Percentiles rank a stretch among this genome's conserved stretches.
Conservation (phyloP, 768 basidiomycete species). For the Hydnum rufescens region DNA sequence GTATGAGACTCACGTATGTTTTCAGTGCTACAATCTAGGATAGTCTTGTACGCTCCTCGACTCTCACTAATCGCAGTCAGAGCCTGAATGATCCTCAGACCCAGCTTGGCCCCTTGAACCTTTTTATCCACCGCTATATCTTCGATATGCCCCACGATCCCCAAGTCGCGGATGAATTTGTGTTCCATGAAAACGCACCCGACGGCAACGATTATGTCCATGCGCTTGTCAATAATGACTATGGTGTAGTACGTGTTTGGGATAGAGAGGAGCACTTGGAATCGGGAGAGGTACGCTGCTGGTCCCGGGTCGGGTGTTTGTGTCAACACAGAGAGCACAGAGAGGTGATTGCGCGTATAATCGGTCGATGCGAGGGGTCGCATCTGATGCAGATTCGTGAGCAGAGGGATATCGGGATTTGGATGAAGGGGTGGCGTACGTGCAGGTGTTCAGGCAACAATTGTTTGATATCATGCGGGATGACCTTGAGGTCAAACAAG, state of each 20-base stretch:
- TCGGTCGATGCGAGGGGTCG: constrained; percentile 81
- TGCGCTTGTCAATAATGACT: constrained; percentile 56
- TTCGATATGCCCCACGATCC: constrained; percentile 86
- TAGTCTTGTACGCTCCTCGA: constrained; percentile 83
- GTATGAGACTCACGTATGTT: constrained; percentile 64
- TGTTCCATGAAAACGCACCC: constrained; percentile 79
- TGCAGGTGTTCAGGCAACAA: constrained; percentile 47
- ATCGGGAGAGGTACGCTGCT: constrained; percentile 49
- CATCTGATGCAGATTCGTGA: no score
- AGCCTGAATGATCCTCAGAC: constrained; percentile 68
- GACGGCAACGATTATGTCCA: constrained; percentile 64
- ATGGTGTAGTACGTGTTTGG: constrained; percentile 56
- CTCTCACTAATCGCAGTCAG: constrained; percentile 68
- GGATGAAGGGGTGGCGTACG: constrained; percentile 27
- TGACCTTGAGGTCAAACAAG: constrained; percentile 51
- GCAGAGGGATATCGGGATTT: no score
- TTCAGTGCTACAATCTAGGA: constrained; percentile 77
- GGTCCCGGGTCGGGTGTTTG: constrained; percentile 46
- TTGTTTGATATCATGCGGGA: constrained; percentile 40
- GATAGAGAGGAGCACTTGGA: constrained; percentile 33
- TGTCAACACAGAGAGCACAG: constrained; percentile 58
- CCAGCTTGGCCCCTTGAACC: constrained; percentile 84
- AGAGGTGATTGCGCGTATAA: constrained; percentile 60
- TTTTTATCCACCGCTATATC: constrained; percentile 84
- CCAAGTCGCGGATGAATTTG: constrained; percentile 80